Conservation (phyloP, 2,329 filamentous ascomycete species). For the Pyricularia pennisetigena region DNA sequence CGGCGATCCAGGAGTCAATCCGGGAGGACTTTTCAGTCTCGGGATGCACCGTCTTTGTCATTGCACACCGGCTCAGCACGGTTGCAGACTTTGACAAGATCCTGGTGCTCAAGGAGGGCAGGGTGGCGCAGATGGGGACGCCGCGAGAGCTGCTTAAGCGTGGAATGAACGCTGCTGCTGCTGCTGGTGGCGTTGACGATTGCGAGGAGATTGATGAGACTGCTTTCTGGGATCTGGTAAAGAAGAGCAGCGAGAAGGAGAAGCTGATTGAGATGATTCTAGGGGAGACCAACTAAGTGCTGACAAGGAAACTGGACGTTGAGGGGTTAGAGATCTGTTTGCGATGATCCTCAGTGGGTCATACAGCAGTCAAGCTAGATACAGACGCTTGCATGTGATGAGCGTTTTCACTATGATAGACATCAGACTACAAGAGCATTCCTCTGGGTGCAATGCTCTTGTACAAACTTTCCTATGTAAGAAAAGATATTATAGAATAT, state of each 20-base stretch:
- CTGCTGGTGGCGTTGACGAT: neutral
- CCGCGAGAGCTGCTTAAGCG: slow-evolving; percentile 28
- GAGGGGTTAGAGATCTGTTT: neutral
- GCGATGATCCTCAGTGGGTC: neutral
- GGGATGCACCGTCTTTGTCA: slow-evolving; percentile 42
- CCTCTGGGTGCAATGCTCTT: too few relatives aligned
- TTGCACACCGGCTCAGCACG: slow-evolving; percentile 29
- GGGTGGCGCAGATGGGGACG: slow-evolving; percentile 31
- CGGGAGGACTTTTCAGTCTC: slow-evolving; percentile 34
- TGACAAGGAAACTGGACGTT: neutral
- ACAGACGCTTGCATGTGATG: neutral
- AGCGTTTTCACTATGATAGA: neutral
- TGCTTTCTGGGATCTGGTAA: slow-evolving; percentile 19
- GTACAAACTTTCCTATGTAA: neutral
- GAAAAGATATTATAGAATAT: neutral
- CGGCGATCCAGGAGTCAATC: slow-evolving; percentile 45
- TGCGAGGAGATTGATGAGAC: slow-evolving; percentile 10
- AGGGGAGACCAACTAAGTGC: slow-evolving; percentile 7
- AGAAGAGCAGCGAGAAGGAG: slow-evolving; percentile 19
- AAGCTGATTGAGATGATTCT: slow-evolving; percentile 19
- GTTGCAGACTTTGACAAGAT: slow-evolving; percentile 41
- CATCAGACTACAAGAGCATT: neutral
- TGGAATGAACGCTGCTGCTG: slow-evolving; percentile 17
- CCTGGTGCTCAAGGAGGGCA: slow-evolving; percentile 36
- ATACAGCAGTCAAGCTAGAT: neutral